Base-by-base conservation (phyloP, 352 stramenopile species). In the Pythium phragmiticola region DNA sequence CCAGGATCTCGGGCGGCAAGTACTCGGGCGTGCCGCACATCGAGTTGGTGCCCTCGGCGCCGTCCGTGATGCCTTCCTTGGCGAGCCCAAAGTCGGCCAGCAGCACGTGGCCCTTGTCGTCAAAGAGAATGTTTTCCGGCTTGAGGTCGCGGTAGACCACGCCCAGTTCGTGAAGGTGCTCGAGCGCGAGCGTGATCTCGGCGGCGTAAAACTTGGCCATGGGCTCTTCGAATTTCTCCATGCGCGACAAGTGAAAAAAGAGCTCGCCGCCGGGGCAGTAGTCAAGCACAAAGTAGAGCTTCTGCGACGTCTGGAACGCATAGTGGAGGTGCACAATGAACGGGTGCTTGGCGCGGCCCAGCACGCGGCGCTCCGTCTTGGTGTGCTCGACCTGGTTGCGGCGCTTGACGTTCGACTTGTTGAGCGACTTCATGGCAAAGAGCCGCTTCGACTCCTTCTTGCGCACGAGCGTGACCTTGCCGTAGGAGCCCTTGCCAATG, bases 401-500 rank as follows among this genome's bases (percentile, higher is more conserved):
- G 23, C 89, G 84, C 59, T 99, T 73, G 34, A 99, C 80, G 46
- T 95, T 88, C 37, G 78, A 79, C 64, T 99, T 98, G 69, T 99
- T 98, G 41, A 99, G 97, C 42, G 99, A 92, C 74, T 99, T 99
- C 96, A 99, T 99, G 7, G 97, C 97, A 64, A 96, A 97, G 26
- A 99, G 86, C 23, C 92, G 75, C 43, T 87, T 74, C n/a, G 94
- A 98, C 57, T 95, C 86, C 63, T 92, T 83, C 52, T 95, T 92
- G 48, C 84, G 78, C 34, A 95, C 88, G 11, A 96, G 72, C 47
- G 97, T 88, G 8, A 98, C 90, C 69, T 96, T 97, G 56, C 91
- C 91, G 64, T 97, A 96, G 63, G 66, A 85, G 36, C 86, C 86
- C 50, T 90, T 88, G 41, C 86, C 86, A 48, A 95, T 91, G n/a